Percentiles rank a stretch among this genome's conserved stretches.
Evolutionary conservation across 2,329 filamentous ascomycete genomes (phyloP).

Genomic region (Ustilaginoidea virens): DNA sequence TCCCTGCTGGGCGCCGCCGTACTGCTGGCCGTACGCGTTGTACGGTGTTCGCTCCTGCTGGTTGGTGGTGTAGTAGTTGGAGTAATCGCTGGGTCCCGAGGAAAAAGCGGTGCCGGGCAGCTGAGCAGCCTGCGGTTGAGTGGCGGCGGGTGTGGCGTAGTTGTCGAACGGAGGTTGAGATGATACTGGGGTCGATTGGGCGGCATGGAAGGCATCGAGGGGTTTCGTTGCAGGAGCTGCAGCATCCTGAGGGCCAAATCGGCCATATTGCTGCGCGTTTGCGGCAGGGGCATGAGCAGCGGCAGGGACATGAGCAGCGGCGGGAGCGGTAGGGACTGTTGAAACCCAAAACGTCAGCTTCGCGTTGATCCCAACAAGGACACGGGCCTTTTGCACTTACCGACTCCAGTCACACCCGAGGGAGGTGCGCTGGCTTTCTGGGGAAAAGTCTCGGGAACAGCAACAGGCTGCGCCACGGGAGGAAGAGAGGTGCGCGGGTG

Average conservation of each 20-base stretch:
- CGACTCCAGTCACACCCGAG: slow-evolving; percentile 15
- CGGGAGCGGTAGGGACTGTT: slow-evolving; percentile 6
- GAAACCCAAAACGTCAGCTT: slow-evolving; percentile 13
- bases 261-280: slow-evolving; percentile 51
- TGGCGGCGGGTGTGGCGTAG: slow-evolving; percentile 41
- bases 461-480: slow-evolving; percentile 43
- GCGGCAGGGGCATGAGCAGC: slow-evolving; percentile 34
- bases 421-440: slow-evolving; percentile 35
- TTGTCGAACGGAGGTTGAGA: slow-evolving; percentile 44
- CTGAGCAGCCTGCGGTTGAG: slow-evolving; percentile 41
- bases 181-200: slow-evolving; percentile 45
- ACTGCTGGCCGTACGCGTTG: slow-evolving; percentile 59
- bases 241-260: slow-evolving; percentile 52
- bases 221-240: slow-evolving; percentile 54
- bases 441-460: slow-evolving; percentile 39
- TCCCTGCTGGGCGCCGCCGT: slow-evolving; percentile 37
- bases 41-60: slow-evolving; percentile 59
- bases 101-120: slow-evolving; percentile 48
- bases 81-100: slow-evolving; percentile 65
- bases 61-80: slow-evolving; percentile 72
- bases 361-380: no score
- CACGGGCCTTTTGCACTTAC: no score
- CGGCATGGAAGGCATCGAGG: slow-evolving; percentile 61
- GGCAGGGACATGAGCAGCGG: slow-evolving; percentile 18
- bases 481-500: slow-evolving; percentile 78